Evolutionary conservation across 1,284 basidiomycete species (phyloP).

Genomic region (Cystobasidium slooffiae): DNA sequence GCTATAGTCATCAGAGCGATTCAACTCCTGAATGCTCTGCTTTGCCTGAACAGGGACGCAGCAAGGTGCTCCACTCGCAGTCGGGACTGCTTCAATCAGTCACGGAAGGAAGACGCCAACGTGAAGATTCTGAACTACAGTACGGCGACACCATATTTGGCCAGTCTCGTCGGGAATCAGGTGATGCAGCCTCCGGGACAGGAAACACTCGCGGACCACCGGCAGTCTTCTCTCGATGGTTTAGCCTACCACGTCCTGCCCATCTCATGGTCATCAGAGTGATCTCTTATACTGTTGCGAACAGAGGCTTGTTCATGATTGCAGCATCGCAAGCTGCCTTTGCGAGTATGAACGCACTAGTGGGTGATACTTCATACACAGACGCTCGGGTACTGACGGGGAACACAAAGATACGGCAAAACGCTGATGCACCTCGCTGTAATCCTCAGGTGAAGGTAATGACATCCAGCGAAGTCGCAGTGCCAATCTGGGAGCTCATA

Average conservation of each 20-base stretch:
- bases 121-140: too few relatives aligned
- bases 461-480: slow-evolving; percentile 40
- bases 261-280: too few relatives aligned
- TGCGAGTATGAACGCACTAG: slow-evolving; percentile 41
- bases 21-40: slow-evolving; percentile 1
- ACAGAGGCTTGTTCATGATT: slow-evolving; percentile 42
- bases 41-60: background rate
- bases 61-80: background rate
- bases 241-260: too few relatives aligned
- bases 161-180: too few relatives aligned
- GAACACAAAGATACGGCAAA: background rate
- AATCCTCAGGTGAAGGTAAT: slow-evolving; percentile 33
- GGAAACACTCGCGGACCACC: too few relatives aligned
- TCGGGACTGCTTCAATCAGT: background rate
- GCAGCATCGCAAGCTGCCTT: slow-evolving; percentile 30
- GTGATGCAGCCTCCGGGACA: too few relatives aligned
- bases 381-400: background rate
- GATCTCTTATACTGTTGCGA: background rate
- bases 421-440: background rate
- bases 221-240: too few relatives aligned
- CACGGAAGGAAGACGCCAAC: too few relatives aligned
- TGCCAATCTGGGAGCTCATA: slow-evolving; percentile 52
- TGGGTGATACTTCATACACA: background rate
- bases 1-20: slow-evolving; percentile 16
- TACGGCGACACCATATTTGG: too few relatives aligned